phyloP scores from a whole-genome alignment of 2,329 filamentous ascomycete species.

The Claviceps sp. region DNA sequence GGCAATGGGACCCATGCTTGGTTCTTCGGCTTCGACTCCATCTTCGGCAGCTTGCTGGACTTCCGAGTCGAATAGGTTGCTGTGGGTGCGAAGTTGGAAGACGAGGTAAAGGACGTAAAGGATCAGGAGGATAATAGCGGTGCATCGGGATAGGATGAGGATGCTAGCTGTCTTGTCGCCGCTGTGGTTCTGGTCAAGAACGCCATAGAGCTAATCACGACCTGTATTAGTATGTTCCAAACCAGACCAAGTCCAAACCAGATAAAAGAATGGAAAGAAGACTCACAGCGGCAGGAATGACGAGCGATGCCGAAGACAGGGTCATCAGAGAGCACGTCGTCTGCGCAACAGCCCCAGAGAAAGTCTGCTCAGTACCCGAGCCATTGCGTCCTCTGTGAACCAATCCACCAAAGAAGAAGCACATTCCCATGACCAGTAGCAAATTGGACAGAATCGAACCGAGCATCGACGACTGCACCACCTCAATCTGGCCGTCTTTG shows the following conservation, averaged over 20 bases:
- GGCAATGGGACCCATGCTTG: conserved; percentile 47
- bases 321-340: conserved; percentile 66
- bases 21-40: conserved; percentile 28
- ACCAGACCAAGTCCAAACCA: background rate
- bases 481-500: conserved; percentile 71
- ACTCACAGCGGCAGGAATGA: conserved; percentile 57
- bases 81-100: conserved; percentile 67
- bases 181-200: conserved; percentile 34
- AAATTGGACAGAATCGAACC: conserved; percentile 93
- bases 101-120: conserved; percentile 66
- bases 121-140: conserved; percentile 58
- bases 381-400: conserved; percentile 44
- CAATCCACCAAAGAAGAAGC: conserved; percentile 63
- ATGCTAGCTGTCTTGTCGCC: conserved; percentile 40
- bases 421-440: conserved; percentile 72
- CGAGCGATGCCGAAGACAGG: conserved; percentile 61
- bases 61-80: conserved; percentile 54
- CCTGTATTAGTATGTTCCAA: background rate
- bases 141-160: conserved; percentile 60
- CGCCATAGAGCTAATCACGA: conserved; percentile 46
- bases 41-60: conserved; percentile 29
- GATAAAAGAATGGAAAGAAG: background rate
- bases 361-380: conserved; percentile 51
- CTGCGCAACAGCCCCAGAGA: conserved; percentile 65
- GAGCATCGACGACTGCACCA: conserved; percentile 97